Base-by-base conservation (phyloP, 78 protist species). In the Monosiga brevicollis region DNA sequence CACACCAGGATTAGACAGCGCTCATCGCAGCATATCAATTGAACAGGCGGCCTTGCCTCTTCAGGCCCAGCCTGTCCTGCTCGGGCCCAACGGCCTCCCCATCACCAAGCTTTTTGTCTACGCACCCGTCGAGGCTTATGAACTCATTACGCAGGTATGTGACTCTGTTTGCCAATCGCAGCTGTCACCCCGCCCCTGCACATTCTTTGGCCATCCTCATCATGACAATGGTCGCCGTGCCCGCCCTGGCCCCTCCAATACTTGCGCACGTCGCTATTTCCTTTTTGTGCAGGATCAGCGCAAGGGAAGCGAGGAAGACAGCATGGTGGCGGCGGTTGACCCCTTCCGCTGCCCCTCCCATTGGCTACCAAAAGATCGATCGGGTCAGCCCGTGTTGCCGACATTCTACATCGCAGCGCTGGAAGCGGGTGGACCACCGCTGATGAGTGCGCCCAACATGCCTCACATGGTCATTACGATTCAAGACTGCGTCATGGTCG, bases 391-490 rank as follows among this genome's bases (percentile, higher is more conserved):
- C 23, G 73, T 22, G 49, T 15, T 84, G 22, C 87, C 87, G 22
- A 1, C 37, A 11, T 35, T 84, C 35, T 26, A 10, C 26, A 23
- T 84, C 36, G 71, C 81, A 36, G 36, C 62, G 71, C 42, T 84
- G 40, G 83, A 78, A 37, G 83, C 78, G 32, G 87, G 84, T 2
- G 87, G 87, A 26, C 29, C 73, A 0, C 87, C 87, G 49, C 36
- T 84, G 42, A 1, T 84, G 35, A 2, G 38, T 26, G 24, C 80
- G 29, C 87, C 87, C n/a, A 84, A 84, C 81, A 32, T 84, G 35
- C 87, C 87, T 34, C 87, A 84, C 79, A 2, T 54, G 34, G 87
- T 84, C 36, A 11, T 84, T 41, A 78, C 87, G 0, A 37, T 78
- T 26, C 75, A 84, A 38, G 75, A 84, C 83, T 78, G 82, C 25